Conservation (phyloP, 352 stramenopile species). For the Discostella stelligera region DNA sequence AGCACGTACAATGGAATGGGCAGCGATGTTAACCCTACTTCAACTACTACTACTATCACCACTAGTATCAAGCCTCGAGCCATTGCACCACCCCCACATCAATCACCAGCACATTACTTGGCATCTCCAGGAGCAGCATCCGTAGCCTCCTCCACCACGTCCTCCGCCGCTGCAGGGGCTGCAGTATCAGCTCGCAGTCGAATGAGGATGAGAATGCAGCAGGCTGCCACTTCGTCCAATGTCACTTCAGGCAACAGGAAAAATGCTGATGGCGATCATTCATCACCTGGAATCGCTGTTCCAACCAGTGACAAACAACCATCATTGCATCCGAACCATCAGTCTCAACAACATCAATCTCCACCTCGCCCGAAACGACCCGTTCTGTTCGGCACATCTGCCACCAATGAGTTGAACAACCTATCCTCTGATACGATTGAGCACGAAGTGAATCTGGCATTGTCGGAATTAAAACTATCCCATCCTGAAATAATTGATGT, state of each 20-base stretch:
- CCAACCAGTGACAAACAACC: neutral
- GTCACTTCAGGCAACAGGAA: neutral
- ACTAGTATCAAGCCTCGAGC: neutral
- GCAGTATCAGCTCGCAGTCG: conserved; percentile 11
- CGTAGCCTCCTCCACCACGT: conserved; percentile 7
- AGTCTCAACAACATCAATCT: conserved; percentile 12
- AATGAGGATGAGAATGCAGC: conserved; percentile 42
- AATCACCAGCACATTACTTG: neutral
- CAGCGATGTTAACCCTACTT: neutral
- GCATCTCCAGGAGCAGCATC: neutral
- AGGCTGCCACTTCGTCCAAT: neutral
- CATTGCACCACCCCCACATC: neutral
- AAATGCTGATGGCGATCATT: neutral
- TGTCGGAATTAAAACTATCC: conserved; percentile 45
- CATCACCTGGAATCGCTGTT: neutral
- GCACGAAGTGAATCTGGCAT: conserved; percentile 40
- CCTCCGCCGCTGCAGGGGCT: conserved; percentile 8
- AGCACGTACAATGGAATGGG: neutral
- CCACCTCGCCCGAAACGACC: neutral
- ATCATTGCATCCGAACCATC: neutral
- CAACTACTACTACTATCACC: neutral
- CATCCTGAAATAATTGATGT: conserved; percentile 32
- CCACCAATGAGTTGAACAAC: neutral
- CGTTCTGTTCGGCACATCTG: neutral
- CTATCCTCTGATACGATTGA: conserved; percentile 26